Base-by-base conservation (phyloP, 1,139 yeast genomes). In the Yamadazyma taylorii region DNA sequence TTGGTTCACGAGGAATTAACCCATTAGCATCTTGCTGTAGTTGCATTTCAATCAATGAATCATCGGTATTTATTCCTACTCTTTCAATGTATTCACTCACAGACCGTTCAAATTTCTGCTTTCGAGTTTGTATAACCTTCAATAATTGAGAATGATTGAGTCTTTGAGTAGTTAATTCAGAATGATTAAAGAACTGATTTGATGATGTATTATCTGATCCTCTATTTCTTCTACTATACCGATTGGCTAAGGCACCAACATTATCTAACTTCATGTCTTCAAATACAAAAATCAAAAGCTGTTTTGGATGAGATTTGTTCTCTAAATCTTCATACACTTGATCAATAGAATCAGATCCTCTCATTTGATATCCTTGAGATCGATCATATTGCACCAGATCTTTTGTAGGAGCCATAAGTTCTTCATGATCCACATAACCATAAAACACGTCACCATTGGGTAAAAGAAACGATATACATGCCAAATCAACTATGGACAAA, bases 401-500 rank as follows among this genome's bases (percentile, higher is more conserved):
- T 34, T 66, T 70, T 4, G 53, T 50, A 8, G 61, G 56, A 8
- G 65, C 50, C 43, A 55, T 50, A 22, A 83, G 61, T 47, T 83
- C 87, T 50, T 81, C 80, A 53, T 81, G 86, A 52, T 85, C 90
- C 26, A 85, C 81, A 55, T 86, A 89, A 35, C 78, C 86, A 39
- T 55, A 70, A 48, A 81, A 80, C 3, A 80, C 64, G 14, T 85
- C 77, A 34, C 83, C 90, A 16, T 73, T 64, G 0, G 96, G 95
- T 10, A 85, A 56, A 3, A 90, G 54, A n/a, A 63, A 72, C 34
- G 72, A 75, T 30, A 89, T 71, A 39, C 71, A 68, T 1, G 95
- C 87, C 30, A 85, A 69, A 54, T 86, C 95, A 13, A 56, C 42
- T 6, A 46, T 44, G 2, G 61, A 48, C n/a, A 70, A 58, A 14